Conservation (phyloP, 225 moss, liverwort and hornwort genomes). For the Neckera pumila region DNA sequence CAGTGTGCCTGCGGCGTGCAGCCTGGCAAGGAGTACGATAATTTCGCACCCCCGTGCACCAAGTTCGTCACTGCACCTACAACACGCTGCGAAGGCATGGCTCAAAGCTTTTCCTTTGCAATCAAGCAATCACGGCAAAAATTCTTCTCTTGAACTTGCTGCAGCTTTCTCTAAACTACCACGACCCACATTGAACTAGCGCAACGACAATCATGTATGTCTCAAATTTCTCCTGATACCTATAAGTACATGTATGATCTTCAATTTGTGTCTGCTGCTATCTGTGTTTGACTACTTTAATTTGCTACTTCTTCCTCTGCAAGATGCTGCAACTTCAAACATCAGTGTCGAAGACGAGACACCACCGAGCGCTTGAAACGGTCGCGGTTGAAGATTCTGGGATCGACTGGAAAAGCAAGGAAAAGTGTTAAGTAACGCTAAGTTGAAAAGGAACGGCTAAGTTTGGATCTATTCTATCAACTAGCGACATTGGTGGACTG, state of each 20-base stretch:
- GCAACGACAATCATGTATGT: not conserved
- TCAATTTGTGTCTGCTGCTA: not conserved
- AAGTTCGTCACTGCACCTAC: conserved; percentile 13
- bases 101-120: not conserved
- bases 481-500: not conserved
- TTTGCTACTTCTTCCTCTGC: not conserved
- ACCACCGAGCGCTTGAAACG: not conserved
- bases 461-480: not conserved
- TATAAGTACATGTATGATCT: not conserved
- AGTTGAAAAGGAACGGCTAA: not conserved
- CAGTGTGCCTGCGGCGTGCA: conserved; percentile 30
- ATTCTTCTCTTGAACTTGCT: not conserved
- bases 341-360: not conserved
- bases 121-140: not conserved
- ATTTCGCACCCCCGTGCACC: conserved; percentile 3
- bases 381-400: not conserved
- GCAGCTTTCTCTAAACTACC: not conserved
- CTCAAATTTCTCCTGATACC: not conserved
- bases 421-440: not conserved
- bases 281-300: not conserved
- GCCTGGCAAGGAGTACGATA: conserved; percentile 7
- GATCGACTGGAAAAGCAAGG: not conserved
- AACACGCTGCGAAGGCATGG: conserved; percentile 48
- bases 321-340: not conserved
- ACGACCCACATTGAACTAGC: not conserved